A percentile compares a stretch with the other conserved stretches of the same genome.
Conservation (phyloP, 2,329 filamentous ascomycete species). For the Sporothrix mexicana region DNA sequence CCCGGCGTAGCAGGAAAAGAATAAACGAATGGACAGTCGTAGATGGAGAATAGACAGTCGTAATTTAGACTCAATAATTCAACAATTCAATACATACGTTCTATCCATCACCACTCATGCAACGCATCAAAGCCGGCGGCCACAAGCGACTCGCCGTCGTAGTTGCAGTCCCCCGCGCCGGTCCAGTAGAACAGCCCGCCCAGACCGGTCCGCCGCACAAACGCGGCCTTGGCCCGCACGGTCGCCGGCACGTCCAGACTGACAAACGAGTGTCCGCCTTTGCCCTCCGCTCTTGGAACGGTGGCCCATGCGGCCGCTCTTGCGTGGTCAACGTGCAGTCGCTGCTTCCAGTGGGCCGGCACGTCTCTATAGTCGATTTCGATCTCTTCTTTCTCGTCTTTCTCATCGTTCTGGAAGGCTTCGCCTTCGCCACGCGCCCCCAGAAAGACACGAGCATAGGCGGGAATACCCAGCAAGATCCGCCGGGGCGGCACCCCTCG, state of each 20-base stretch:
- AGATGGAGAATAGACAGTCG: too few relatives aligned
- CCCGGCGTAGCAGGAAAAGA: background rate
- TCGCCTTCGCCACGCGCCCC: constrained; percentile 60
- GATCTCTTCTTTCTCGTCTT: constrained; percentile 44
- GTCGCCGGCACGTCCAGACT: constrained; percentile 68
- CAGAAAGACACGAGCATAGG: constrained; percentile 67
- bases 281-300: constrained; percentile 30
- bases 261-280: constrained; percentile 56
- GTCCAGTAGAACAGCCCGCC: constrained; percentile 74
- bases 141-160: constrained; percentile 60
- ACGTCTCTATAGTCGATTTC: constrained; percentile 69
- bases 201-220: constrained; percentile 59
- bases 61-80: too few relatives aligned
- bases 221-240: constrained; percentile 66
- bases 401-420: constrained; percentile 45
- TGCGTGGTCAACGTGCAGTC: constrained; percentile 34
- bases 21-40: too few relatives aligned
- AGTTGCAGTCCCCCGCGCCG: constrained; percentile 63
- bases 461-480: constrained; percentile 67
- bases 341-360: constrained; percentile 45
- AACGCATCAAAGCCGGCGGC: constrained; percentile 64
- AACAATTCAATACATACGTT: too few relatives aligned
- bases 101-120: too few relatives aligned
- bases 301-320: constrained; percentile 64
- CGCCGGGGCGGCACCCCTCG: constrained; percentile 63